Evolutionary conservation across 768 basidiomycete genomes (phyloP), one percentile per base, ranked within the genome.

Genomic region (Mycena alexandri): DNA sequence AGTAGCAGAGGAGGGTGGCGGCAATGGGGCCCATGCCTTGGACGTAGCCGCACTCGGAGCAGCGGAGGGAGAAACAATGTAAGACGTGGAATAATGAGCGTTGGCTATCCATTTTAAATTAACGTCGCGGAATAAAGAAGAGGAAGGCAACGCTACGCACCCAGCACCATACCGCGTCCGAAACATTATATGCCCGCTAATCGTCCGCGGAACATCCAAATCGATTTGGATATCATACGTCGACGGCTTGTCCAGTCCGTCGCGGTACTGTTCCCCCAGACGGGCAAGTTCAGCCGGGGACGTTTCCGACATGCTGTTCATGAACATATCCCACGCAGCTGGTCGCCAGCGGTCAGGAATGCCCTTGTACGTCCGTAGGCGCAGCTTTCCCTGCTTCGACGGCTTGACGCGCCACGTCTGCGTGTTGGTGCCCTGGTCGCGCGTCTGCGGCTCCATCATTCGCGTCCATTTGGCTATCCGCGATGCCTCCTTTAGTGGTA

Each of bases 21-120:
- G 97, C 95, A 63, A 99, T 93, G 8, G 97, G 94, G 2, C 98
- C 96, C 98, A 99, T 99, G 67, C 98, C 98, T 80, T 99, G 98
- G 47, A 96, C 96, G 76, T 99, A 99, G 17, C 97, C 97, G 68
- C 98, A 99, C 13, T 86, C 82, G 19, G 83, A 77, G 79, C 97
- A 98, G n/a, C 84, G 83, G 21, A 96, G 84, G 2, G 95, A 96
- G 76, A 98, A 96, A 56, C 88, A 88, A 78, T 99, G 98, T 25
- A 99, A 85, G 63, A 98, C 95, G 76, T 95, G 95, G 79, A 99
- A 99, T 13, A 99, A 83, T 5, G 94, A 93, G 13, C 97, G 91
- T 87, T 99, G 97, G 10, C 95, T 95, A 73, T 16, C 67, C 44
- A n/a, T n/a, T 43, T 55, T 19, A 53, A n/a, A 54, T 63, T 44